Evolutionary conservation across 1,284 basidiomycete species (phyloP).

Genomic region (Moniliella sp.): DNA sequence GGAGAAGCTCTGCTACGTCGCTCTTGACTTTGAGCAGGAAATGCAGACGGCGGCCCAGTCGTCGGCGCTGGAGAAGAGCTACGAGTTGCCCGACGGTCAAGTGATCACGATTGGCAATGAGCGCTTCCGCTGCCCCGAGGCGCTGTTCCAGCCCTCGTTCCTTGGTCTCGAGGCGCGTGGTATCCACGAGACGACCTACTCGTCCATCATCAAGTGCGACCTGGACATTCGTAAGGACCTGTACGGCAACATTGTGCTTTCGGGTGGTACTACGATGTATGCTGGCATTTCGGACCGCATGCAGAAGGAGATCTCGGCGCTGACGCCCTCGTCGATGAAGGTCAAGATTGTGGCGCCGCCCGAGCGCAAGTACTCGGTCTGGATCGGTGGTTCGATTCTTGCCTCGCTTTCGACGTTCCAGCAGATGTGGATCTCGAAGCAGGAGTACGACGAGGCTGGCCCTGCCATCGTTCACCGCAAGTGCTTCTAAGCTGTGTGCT

Average conservation of each 20-base stretch:
- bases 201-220: conserved; percentile 56
- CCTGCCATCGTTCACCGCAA: conserved; percentile 22
- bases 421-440: conserved; percentile 70
- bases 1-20: conserved; percentile 93
- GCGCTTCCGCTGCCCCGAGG: conserved; percentile 85
- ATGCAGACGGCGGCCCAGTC: conserved; percentile 76
- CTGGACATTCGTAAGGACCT: conserved; percentile 51
- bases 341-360: conserved; percentile 40
- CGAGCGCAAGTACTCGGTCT: conserved; percentile 47
- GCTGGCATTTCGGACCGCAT: conserved; percentile 87
- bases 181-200: conserved; percentile 89
- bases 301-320: conserved; percentile 82
- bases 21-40: conserved; percentile 88
- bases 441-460: conserved; percentile 37
- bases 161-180: conserved; percentile 76
- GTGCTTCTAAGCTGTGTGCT: too few species aligned
- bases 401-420: conserved; percentile 91
- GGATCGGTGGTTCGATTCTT: conserved; percentile 95
- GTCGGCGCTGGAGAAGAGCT: conserved; percentile 76
- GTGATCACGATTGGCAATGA: conserved; percentile 55
- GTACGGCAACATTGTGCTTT: conserved; percentile 80
- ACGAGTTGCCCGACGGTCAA: conserved; percentile 86
- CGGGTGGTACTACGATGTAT: conserved; percentile 93
- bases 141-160: conserved; percentile 86
- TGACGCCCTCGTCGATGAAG: conserved; percentile 65